Conservation (phyloP, 2,329 filamentous ascomycete species). For the Arthrobotrys iridis region DNA sequence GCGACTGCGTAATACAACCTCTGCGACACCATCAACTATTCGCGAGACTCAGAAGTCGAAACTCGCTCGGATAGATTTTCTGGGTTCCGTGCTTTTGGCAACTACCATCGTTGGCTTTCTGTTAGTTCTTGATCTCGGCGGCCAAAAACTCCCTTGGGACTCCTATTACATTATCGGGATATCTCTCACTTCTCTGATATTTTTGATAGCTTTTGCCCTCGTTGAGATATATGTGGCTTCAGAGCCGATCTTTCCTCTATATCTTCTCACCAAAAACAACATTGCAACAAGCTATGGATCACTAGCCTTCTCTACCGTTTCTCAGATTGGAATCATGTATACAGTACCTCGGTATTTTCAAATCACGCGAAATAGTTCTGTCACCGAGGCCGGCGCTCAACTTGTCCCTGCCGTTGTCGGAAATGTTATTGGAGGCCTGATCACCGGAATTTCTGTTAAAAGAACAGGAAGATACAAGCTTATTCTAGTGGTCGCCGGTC, state of each 20-base stretch:
- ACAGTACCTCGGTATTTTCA: slow-evolving; percentile 76
- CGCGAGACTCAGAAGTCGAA: slow-evolving; percentile 28
- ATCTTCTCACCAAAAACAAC: slow-evolving; percentile 66
- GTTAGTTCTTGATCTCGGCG: slow-evolving; percentile 57
- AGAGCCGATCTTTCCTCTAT: slow-evolving; percentile 71
- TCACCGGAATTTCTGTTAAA: slow-evolving; percentile 70
- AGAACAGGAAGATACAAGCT: slow-evolving; percentile 70
- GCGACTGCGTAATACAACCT: slow-evolving; percentile 15
- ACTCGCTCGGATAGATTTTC: slow-evolving; percentile 44
- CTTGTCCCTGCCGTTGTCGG: slow-evolving; percentile 74
- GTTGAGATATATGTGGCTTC: slow-evolving; percentile 63
- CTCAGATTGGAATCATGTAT: slow-evolving; percentile 68
- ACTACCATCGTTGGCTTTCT: slow-evolving; percentile 54
- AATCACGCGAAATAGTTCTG: slow-evolving; percentile 69
- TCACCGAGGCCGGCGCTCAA: slow-evolving; percentile 70
- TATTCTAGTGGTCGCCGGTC: slow-evolving; percentile 65
- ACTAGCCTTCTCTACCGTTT: slow-evolving; percentile 61
- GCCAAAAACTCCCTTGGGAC: slow-evolving; percentile 39
- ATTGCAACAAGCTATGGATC: slow-evolving; percentile 67
- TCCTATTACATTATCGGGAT: slow-evolving; percentile 29
- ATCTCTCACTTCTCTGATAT: slow-evolving; percentile 6
- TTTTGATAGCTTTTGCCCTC: slow-evolving; percentile 28
- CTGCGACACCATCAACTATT: neutral
- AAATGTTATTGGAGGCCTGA: slow-evolving; percentile 72
- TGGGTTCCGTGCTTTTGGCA: slow-evolving; percentile 34